phyloP scores from a whole-genome alignment of 148 eudicot species.

The Talinum fruticosum region DNA sequence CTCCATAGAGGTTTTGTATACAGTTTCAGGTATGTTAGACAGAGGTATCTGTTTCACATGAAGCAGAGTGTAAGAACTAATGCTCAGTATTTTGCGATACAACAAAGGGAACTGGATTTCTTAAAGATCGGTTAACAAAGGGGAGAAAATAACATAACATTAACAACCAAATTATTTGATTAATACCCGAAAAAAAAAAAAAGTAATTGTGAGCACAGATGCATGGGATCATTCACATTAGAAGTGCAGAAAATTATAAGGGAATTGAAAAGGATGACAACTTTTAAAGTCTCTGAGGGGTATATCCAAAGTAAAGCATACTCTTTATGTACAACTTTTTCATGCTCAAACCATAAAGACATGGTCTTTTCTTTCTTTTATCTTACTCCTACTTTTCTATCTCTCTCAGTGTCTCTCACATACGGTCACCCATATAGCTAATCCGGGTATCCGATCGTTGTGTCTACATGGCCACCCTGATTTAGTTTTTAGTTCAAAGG shows the following conservation, averaged over 20 bases:
- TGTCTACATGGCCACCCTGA: background rate
- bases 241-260: background rate
- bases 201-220: background rate
- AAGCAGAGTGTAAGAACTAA: background rate
- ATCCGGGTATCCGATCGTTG: background rate
- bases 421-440: background rate
- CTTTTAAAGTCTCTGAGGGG: background rate
- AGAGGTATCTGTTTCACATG: constrained; percentile 48
- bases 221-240: constrained; percentile 1
- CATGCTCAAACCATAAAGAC: background rate
- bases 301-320: background rate
- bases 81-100: background rate
- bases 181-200: background rate
- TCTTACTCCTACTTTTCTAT: background rate
- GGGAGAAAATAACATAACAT: background rate
- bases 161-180: background rate
- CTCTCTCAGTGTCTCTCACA: background rate
- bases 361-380: background rate
- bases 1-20: constrained; percentile 55
- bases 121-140: background rate
- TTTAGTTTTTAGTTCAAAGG: background rate
- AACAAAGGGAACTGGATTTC: background rate
- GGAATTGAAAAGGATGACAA: background rate
- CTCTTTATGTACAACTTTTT: background rate
- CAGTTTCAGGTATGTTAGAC: constrained; percentile 48